phyloP scores from a whole-genome alignment of 768 basidiomycete genomes.

The Phlebiopsis flavidoalba region DNA sequence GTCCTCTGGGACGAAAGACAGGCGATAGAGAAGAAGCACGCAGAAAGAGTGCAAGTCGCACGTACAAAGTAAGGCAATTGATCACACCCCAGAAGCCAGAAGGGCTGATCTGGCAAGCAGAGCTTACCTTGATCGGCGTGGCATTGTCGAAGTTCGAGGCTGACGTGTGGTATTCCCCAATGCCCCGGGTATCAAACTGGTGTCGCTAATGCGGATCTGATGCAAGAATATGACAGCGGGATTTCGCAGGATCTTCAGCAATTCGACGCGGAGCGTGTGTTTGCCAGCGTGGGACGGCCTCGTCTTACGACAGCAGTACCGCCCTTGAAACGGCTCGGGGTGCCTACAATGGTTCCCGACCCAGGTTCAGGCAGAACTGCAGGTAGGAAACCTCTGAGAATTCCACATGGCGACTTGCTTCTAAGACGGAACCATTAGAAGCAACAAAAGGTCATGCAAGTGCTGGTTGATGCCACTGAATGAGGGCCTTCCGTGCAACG shows the following conservation, averaged over 20 bases:
- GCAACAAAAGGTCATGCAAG: conserved; percentile 66
- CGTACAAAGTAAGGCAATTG: conserved; percentile 50
- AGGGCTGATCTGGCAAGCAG: conserved; percentile 20
- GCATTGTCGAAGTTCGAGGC: conserved; percentile 66
- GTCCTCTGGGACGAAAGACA: conserved; percentile 65
- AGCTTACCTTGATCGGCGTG: conserved; percentile 63
- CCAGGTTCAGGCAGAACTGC: conserved; percentile 39
- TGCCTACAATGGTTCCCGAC: conserved; percentile 74
- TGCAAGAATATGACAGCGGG: conserved; percentile 61
- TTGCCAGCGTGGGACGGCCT: conserved; percentile 77
- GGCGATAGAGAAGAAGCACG: conserved; percentile 57
- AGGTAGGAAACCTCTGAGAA: conserved; percentile 39
- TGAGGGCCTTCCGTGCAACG: not conserved
- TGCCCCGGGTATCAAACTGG: conserved; percentile 1
- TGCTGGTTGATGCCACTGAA: conserved; percentile 51
- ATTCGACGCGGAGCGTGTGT: conserved; percentile 65
- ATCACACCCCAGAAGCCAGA: not conserved
- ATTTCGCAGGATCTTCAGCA: conserved; percentile 59
- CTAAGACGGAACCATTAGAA: conserved; percentile 34
- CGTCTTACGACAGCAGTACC: conserved; percentile 63
- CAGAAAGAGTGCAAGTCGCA: conserved; percentile 66
- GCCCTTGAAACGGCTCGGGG: conserved; percentile 51
- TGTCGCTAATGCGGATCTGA: not conserved
- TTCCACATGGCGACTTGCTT: not conserved
- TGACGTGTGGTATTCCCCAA: conserved; percentile 38